These are phyloP conservation scores for Russula griseocarnosa DNA, from an alignment of 768 basidiomycete species.

Conservation along the genomic window DNA sequence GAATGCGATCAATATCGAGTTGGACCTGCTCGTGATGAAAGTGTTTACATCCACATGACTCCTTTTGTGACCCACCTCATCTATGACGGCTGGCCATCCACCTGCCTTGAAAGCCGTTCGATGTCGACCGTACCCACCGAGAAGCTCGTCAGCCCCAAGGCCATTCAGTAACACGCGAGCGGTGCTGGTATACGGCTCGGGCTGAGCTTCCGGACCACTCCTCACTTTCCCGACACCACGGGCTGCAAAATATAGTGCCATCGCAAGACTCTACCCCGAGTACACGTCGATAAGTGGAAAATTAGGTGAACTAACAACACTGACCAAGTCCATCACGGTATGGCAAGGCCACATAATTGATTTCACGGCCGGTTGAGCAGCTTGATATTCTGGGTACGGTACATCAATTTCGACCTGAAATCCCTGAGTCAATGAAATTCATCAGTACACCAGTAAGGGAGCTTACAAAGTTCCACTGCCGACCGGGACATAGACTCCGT, in stretches of 20 bases:
- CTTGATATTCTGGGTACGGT: constrained; percentile 72
- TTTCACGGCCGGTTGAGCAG: constrained; percentile 52
- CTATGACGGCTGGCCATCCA: constrained; percentile 73
- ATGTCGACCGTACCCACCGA: constrained; percentile 93
- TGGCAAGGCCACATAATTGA: constrained; percentile 71
- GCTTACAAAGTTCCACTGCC: constrained; percentile 83
- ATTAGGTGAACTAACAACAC: constrained; percentile 30
- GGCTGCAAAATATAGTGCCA: constrained; percentile 92
- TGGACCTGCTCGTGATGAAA: constrained; percentile 58
- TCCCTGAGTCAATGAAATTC: constrained; percentile 17
- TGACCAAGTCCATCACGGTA: constrained; percentile 89
- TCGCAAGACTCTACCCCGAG: constrained; percentile 71
- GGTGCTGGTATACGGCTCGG: constrained; percentile 57
- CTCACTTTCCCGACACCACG: constrained; percentile 65
- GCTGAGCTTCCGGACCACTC: constrained; percentile 34
- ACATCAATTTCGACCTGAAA: constrained; percentile 80
- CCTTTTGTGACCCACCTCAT: constrained; percentile 54
- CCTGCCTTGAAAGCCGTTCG: constrained; percentile 62
- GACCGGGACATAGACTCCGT: constrained; percentile 63
- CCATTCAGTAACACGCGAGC: constrained; percentile 87
- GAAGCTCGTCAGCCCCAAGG: constrained; percentile 89
- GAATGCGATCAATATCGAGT: constrained; percentile 82
- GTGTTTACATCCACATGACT: background rate
- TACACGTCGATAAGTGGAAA: background rate
- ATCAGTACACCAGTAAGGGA: constrained; percentile 1